A percentile compares a stretch with the other conserved stretches of the same genome.
Evolutionary conservation across 2,329 filamentous ascomycete genomes (phyloP).

Genomic region (Albifimbria verrucaria): DNA sequence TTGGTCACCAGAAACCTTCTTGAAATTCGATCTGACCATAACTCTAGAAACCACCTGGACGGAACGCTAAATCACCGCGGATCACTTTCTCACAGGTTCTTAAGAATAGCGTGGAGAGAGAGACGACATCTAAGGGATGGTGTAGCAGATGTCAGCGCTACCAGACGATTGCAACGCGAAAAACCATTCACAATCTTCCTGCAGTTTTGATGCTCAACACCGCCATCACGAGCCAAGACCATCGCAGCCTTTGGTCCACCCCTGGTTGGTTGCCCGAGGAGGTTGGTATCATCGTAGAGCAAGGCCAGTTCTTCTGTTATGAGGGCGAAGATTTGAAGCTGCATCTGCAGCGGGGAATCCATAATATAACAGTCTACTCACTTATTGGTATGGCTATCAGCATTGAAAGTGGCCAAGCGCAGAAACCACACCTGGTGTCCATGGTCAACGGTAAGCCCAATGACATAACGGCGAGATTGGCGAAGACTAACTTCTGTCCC

Average conservation of each 20-base stretch:
- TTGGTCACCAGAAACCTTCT: slow-evolving; percentile 12
- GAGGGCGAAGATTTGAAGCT: slow-evolving; percentile 85
- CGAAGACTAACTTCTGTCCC: too few species aligned
- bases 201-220: slow-evolving; percentile 88
- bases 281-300: slow-evolving; percentile 86
- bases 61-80: slow-evolving; percentile 49
- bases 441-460: slow-evolving; percentile 75
- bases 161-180: slow-evolving; percentile 80
- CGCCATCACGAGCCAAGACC: slow-evolving; percentile 66
- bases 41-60: slow-evolving; percentile 41
- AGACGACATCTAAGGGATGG: slow-evolving; percentile 88
- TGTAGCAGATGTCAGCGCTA: slow-evolving; percentile 89
- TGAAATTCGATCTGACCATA: slow-evolving; percentile 6
- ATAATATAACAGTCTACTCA: slow-evolving; percentile 85
- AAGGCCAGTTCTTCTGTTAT: slow-evolving; percentile 91
- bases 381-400: slow-evolving; percentile 86
- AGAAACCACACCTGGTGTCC: slow-evolving; percentile 87
- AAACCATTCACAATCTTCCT: slow-evolving; percentile 78
- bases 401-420: slow-evolving; percentile 79
- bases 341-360: slow-evolving; percentile 74
- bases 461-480: too few species aligned
- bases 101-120: slow-evolving; percentile 88
- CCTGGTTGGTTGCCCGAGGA: slow-evolving; percentile 91
- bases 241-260: slow-evolving; percentile 80
- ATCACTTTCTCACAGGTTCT: slow-evolving; percentile 83